Percentiles rank a stretch among this genome's conserved stretches.
Evolutionary conservation across 805 yeast species (phyloP).

Genomic region (Huiozyma naganishii): DNA sequence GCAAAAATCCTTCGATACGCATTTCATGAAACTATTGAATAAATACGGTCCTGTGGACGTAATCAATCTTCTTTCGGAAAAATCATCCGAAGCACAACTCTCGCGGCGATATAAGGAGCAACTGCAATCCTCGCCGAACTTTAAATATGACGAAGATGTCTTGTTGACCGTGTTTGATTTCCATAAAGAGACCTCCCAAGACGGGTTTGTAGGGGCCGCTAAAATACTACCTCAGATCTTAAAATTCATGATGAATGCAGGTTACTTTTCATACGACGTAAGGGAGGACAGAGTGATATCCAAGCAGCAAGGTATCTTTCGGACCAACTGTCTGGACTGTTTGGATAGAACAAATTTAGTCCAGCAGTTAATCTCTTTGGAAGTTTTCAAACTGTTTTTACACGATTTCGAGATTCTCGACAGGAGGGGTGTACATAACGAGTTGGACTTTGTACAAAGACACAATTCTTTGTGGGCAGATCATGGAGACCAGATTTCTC

Average conservation of each 20-base stretch:
- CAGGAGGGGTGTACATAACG: constrained; percentile 17
- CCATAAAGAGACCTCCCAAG: constrained; percentile 81
- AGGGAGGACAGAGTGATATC: constrained; percentile 41
- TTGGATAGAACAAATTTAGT: constrained; percentile 86
- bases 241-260: constrained; percentile 62
- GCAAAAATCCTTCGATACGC: constrained; percentile 78
- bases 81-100: constrained; percentile 64
- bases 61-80: constrained; percentile 71
- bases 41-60: constrained; percentile 82
- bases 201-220: constrained; percentile 76
- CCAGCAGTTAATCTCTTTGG: constrained; percentile 70
- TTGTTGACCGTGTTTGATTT: constrained; percentile 81
- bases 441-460: constrained; percentile 49
- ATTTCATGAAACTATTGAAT: constrained; percentile 56
- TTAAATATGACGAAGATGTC: constrained; percentile 25
- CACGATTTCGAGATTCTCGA: constrained; percentile 30
- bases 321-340: constrained; percentile 92
- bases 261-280: constrained; percentile 69
- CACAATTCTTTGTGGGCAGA: constrained; percentile 94
- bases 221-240: constrained; percentile 53
- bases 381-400: constrained; percentile 48
- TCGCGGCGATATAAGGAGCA: constrained; percentile 56
- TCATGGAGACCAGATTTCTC: constrained; percentile 93
- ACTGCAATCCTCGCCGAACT: constrained; percentile 32
- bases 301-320: constrained; percentile 80